Conservation (phyloP, 306 rosid genomes). For the Vachellia pachyceras region DNA sequence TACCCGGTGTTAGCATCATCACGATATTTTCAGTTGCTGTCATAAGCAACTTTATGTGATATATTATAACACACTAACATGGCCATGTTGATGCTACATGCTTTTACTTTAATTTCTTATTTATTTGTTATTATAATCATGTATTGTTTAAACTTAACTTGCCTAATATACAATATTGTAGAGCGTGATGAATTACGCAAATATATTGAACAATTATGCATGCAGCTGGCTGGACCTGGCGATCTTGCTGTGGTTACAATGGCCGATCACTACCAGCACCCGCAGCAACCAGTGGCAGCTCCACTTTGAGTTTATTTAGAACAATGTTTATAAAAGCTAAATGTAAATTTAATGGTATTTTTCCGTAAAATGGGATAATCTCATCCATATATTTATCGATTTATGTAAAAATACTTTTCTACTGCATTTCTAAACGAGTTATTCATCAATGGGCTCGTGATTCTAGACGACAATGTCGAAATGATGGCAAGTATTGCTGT, state of each 20-base stretch:
- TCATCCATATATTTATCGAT: too few relatives aligned
- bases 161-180: slow-evolving; percentile 43
- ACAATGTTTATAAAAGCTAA: too few relatives aligned
- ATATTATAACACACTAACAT: slow-evolving; percentile 1
- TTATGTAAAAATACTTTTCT: too few relatives aligned
- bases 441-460: too few relatives aligned
- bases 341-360: too few relatives aligned
- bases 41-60: not conserved
- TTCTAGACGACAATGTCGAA: too few relatives aligned
- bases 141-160: slow-evolving; percentile 10
- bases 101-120: slow-evolving; percentile 17
- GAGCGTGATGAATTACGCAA: slow-evolving; percentile 90
- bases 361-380: too few relatives aligned
- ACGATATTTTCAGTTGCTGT: not conserved
- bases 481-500: too few relatives aligned
- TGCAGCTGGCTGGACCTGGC: slow-evolving; percentile 94
- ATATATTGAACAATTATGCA: slow-evolving; percentile 96
- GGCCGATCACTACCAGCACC: too few relatives aligned
- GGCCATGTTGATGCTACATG: slow-evolving; percentile 30
- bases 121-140: slow-evolving; percentile 24
- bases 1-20: not conserved
- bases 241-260: slow-evolving; percentile 89
- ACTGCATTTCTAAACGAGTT: too few relatives aligned
- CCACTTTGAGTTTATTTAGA: too few relatives aligned
- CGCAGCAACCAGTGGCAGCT: too few relatives aligned